A percentile compares a stretch with the other conserved stretches of the same genome.
phyloP scores from a whole-genome alignment of 31 red algal genomes.

The Odonthalia washingtoniensis region DNA sequence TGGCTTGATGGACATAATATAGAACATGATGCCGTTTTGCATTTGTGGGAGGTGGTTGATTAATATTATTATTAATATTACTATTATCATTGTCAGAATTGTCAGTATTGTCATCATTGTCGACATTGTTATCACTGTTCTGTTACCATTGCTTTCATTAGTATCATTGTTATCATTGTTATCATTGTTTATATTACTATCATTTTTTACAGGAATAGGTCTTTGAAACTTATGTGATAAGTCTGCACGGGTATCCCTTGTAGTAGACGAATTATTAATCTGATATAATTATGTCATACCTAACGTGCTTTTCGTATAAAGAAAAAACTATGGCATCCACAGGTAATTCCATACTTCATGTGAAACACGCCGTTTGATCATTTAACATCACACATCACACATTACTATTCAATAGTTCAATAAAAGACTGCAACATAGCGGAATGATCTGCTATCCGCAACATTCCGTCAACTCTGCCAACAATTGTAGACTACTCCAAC shows the following conservation, averaged over 20 bases:
- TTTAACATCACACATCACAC: conserved; percentile 52
- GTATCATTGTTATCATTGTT: too few species aligned
- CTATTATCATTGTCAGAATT: too few species aligned
- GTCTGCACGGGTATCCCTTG: conserved; percentile 65
- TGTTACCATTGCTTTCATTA: too few species aligned
- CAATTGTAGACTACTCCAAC: too few species aligned
- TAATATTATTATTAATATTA: too few species aligned
- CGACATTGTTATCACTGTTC: too few species aligned
- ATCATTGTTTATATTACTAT: too few species aligned
- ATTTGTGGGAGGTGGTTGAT: not conserved
- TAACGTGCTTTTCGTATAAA: conserved; percentile 77
- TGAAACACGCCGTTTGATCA: conserved; percentile 40
- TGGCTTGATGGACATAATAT: not conserved
- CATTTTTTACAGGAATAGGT: not conserved
- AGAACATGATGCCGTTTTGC: not conserved
- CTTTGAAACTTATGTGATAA: conserved; percentile 50
- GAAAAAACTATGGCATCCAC: conserved; percentile 62
- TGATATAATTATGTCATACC: conserved; percentile 71
- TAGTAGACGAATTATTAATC: conserved; percentile 44
- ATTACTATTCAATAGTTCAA: conserved; percentile 58
- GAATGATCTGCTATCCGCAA: too few species aligned
- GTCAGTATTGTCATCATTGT: too few species aligned
- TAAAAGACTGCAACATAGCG: too few species aligned
- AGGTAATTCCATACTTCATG: conserved; percentile 66
- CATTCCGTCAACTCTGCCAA: too few species aligned